Conservation (phyloP, 2,329 filamentous ascomycete genomes). For the Fusarium abutilonis region DNA sequence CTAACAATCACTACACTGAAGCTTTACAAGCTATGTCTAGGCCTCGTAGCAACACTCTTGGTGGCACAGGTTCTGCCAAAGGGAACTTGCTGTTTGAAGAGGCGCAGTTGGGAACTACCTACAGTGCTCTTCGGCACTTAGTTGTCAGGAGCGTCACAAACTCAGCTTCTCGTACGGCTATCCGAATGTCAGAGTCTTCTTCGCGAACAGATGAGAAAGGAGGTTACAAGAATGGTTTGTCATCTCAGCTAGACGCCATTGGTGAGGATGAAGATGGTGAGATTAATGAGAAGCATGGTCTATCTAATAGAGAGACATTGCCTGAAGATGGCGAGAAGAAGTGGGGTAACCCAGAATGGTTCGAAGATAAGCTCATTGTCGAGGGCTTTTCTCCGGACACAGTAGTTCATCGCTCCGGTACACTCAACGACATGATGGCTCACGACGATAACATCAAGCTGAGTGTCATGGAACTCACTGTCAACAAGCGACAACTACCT, state of each 20-base stretch:
- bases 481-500: constrained; percentile 45
- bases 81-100: constrained; percentile 18
- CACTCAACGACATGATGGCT: constrained; percentile 52
- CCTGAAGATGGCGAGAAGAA: constrained; percentile 5
- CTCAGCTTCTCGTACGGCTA: constrained; percentile 22
- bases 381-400: constrained; percentile 47
- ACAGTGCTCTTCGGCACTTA: constrained; percentile 11
- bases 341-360: constrained; percentile 5
- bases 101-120: constrained; percentile 9
- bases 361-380: constrained; percentile 9
- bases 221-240: background rate
- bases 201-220: constrained; percentile 19
- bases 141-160: constrained; percentile 27
- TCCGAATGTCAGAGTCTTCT: constrained; percentile 20
- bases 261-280: constrained; percentile 23
- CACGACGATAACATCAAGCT: constrained; percentile 50
- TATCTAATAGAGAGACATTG: background rate
- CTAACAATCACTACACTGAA: background rate
- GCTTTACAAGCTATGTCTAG: background rate
- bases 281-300: background rate
- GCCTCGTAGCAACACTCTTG: background rate
- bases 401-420: constrained; percentile 37
- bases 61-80: constrained; percentile 6
- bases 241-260: constrained; percentile 14
- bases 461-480: constrained; percentile 47